Evolutionary conservation across 768 basidiomycete genomes (phyloP), one percentile per base, ranked within the genome.

Genomic region (Suillus lakei): DNA sequence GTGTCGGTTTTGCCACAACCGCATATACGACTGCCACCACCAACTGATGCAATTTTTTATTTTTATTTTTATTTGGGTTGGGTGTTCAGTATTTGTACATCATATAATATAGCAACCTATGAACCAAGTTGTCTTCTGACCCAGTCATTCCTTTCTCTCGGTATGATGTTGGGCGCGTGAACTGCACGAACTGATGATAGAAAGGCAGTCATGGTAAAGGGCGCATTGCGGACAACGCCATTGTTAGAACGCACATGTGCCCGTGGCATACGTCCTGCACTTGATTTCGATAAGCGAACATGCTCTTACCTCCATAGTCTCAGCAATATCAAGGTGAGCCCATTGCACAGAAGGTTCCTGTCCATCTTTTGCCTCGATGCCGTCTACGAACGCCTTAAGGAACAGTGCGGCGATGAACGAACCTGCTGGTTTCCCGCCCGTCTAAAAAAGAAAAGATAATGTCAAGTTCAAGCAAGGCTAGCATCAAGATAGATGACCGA

Each of bases 281-380:
- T 63, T 78, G 77, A 26, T 12, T 4, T 67, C 38, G 62, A n/a
- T n/a, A n/a, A n/a, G n/a, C 70, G 13, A 62, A 67, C 67, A 62
- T 34, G 54, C 60, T 76, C 81, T 60, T 48, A 87, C 86, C 78
- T 93, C 91, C 91, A 92, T 91, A 21, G 85, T 78, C 18, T n/a
- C 89, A 12, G 87, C 93, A 64, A 94, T 95, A 71, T 96, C 94
- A 48, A 95, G 78, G 75, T 96, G 94, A 1, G 93, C 94, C 93
- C 94, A 96, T 66, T 87, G 86, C 68, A 93, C 77, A 13, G 79
- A 74, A 7, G 86, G 81, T 34, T 81, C 82, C 64, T 82, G 71
- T 50, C 85, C 88, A 15, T 86, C 83, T 70, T 85, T 84, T 3
- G 83, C 79, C 71, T 92, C 89, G 64, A 89, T 86, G 4, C 91